phyloP scores from a whole-genome alignment of 1,284 basidiomycete species.

The Ganoderma boninense region DNA sequence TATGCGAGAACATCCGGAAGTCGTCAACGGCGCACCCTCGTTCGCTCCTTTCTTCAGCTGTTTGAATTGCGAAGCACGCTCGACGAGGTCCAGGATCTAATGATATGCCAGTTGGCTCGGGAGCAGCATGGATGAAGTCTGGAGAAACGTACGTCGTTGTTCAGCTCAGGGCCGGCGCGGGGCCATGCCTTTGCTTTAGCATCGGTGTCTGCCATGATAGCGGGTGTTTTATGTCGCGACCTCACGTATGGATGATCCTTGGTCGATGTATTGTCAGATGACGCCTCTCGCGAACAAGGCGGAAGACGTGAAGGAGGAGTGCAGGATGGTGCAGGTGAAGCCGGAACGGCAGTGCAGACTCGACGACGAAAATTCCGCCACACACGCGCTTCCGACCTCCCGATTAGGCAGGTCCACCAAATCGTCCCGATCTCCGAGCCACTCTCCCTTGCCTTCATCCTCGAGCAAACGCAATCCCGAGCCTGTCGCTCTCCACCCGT shows the following conservation, averaged over 20 bases:
- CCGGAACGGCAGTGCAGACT: conserved; percentile 4
- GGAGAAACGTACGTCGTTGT: conserved; percentile 83
- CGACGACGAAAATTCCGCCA: conserved; percentile 29
- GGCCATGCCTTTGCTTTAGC: conserved; percentile 89
- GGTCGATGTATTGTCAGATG: conserved; percentile 50
- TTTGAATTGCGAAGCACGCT: conserved; percentile 93
- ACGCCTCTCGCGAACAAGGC: conserved; percentile 28
- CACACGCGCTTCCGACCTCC: conserved; percentile 23
- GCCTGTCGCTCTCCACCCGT: conserved; percentile 13
- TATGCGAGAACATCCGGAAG: not conserved
- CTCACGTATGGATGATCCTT: conserved; percentile 83
- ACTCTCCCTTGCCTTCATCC: conserved; percentile 9
- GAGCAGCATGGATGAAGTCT: conserved; percentile 35
- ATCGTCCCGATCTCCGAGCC: conserved; percentile 10
- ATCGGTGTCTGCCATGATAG: conserved; percentile 62
- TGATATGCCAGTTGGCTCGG: not conserved
- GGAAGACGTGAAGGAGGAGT: conserved; percentile 23
- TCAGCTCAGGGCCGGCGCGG: conserved; percentile 87
- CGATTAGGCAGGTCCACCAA: conserved; percentile 21
- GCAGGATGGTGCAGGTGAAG: conserved; percentile 10
- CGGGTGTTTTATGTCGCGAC: conserved; percentile 48
- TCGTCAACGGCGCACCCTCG: conserved; percentile 67
- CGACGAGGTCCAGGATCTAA: conserved; percentile 90
- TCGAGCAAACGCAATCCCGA: not conserved
- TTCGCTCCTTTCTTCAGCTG: conserved; percentile 99